A percentile compares a stretch with the other conserved stretches of the same genome.
Evolutionary conservation across 1,284 basidiomycete genomes (phyloP).

Genomic region (Ceratobasidium sp.): DNA sequence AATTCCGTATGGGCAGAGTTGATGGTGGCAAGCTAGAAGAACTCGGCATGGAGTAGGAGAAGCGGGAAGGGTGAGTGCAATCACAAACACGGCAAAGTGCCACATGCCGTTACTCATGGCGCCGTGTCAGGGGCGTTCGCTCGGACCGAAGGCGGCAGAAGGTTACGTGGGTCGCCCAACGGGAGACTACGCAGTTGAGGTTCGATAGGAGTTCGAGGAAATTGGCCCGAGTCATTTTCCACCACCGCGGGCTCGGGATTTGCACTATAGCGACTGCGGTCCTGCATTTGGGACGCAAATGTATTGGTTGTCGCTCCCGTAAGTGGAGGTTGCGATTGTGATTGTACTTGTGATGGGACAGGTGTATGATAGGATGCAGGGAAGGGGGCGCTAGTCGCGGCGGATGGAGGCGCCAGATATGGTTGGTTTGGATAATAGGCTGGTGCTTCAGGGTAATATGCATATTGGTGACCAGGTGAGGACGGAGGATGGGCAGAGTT

Average conservation of each 20-base stretch:
- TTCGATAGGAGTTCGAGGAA: slow-evolving; percentile 41
- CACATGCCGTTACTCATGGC: not conserved
- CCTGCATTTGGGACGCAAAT: slow-evolving; percentile 33
- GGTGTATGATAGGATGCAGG: slow-evolving; percentile 17
- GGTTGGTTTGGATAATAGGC: slow-evolving; percentile 10
- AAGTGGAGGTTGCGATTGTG: slow-evolving; percentile 28
- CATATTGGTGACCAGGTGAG: slow-evolving; percentile 33
- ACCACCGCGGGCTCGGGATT: not conserved
- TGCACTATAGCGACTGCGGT: not conserved
- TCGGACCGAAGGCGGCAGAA: slow-evolving; percentile 38
- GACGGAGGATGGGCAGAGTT: slow-evolving; percentile 21
- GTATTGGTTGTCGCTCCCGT: slow-evolving; percentile 34
- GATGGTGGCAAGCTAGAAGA: not conserved
- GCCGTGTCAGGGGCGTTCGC: slow-evolving; percentile 2
- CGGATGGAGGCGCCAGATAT: slow-evolving; percentile 40
- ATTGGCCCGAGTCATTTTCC: slow-evolving; percentile 38
- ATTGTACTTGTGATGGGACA: not conserved
- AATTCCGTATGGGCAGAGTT: not conserved
- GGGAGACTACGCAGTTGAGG: slow-evolving; percentile 40
- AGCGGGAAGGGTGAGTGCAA: not conserved
- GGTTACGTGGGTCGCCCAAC: slow-evolving; percentile 31
- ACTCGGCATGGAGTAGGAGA: not conserved
- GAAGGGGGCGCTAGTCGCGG: not conserved
- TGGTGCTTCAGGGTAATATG: slow-evolving; percentile 28
- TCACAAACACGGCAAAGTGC: not conserved